A percentile compares a stretch with the other conserved stretches of the same genome.
phyloP scores from a whole-genome alignment of 2,329 filamentous ascomycete genomes.

The Ophiostoma triangulosporum region DNA sequence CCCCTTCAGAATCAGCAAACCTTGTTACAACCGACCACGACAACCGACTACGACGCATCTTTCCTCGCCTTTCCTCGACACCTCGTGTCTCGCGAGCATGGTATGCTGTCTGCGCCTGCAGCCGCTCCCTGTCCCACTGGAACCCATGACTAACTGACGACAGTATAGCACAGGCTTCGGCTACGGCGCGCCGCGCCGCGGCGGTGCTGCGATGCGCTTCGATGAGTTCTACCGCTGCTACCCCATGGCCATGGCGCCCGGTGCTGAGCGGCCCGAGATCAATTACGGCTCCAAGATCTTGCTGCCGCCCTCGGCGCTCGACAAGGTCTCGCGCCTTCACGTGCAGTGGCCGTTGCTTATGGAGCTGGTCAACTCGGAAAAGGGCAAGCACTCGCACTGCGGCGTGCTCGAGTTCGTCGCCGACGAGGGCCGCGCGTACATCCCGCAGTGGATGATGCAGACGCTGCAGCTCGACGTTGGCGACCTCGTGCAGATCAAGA shows the following conservation, averaged over 20 bases:
- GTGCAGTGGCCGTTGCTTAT: conserved; percentile 97
- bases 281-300: conserved; percentile 98
- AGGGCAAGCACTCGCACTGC: conserved; percentile 70
- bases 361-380: conserved; percentile 82
- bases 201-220: conserved; percentile 58
- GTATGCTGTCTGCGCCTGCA: too few species aligned
- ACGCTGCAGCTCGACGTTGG: conserved; percentile 79
- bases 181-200: conserved; percentile 21
- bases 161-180: conserved; percentile 7
- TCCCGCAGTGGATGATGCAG: conserved; percentile 97
- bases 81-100: too few species aligned
- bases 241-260: conserved; percentile 85
- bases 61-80: too few species aligned
- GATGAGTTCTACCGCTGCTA: conserved; percentile 99
- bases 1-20: too few species aligned
- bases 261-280: conserved; percentile 72
- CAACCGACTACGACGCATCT: too few species aligned
- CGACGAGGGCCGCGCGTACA: conserved; percentile 90
- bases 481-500: conserved; percentile 89
- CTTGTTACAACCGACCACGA: too few species aligned
- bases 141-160: neutral
- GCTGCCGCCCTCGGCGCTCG: conserved; percentile 86
- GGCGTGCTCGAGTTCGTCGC: conserved; percentile 96
- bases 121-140: too few species aligned
- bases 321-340: conserved; percentile 90